phyloP scores from a whole-genome alignment of 2,329 filamentous ascomycete genomes.

The Alternaria longipes region DNA sequence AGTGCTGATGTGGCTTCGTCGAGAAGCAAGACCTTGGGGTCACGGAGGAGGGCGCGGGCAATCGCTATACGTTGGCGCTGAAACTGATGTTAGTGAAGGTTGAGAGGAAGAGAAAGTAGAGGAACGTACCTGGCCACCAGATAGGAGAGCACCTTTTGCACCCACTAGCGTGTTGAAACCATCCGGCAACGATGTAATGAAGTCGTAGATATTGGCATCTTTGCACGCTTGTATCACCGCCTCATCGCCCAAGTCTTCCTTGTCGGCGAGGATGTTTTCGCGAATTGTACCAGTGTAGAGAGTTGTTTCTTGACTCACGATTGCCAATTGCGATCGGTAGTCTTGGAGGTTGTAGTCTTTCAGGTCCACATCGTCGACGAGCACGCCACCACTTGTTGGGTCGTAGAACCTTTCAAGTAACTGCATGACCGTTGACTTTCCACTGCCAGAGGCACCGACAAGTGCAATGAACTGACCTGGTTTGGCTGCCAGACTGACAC shows the following conservation, averaged over 20 bases:
- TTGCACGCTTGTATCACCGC: slow-evolving; percentile 80
- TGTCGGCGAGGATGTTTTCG: slow-evolving; percentile 79
- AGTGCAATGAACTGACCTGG: slow-evolving; percentile 87
- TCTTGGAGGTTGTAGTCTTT: slow-evolving; percentile 79
- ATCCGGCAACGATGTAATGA: slow-evolving; percentile 60
- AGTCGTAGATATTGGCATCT: slow-evolving; percentile 61
- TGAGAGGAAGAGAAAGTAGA: too few relatives aligned
- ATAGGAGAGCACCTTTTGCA: slow-evolving; percentile 72
- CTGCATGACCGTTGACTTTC: slow-evolving; percentile 92
- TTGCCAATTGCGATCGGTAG: slow-evolving; percentile 83
- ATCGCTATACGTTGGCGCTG: slow-evolving; percentile 95
- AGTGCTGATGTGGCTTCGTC: slow-evolving; percentile 52
- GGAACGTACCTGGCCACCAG: slow-evolving; percentile 68
- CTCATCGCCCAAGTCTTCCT: slow-evolving; percentile 74
- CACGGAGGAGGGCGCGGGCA: slow-evolving; percentile 87
- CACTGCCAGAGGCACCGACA: slow-evolving; percentile 93
- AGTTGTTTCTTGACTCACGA: slow-evolving; percentile 96
- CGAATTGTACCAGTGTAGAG: slow-evolving; percentile 91
- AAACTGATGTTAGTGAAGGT: not conserved
- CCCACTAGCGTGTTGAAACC: slow-evolving; percentile 88
- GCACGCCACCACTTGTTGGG: slow-evolving; percentile 79
- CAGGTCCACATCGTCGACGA: slow-evolving; percentile 84
- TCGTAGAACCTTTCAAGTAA: slow-evolving; percentile 96
- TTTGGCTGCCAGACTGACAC: slow-evolving; percentile 76
- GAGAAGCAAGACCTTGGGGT: slow-evolving; percentile 79